Evolutionary conservation across 441 rosid genomes (phyloP), one percentile per base, ranked within the genome.

Genomic region (Biscutella auriculata): DNA sequence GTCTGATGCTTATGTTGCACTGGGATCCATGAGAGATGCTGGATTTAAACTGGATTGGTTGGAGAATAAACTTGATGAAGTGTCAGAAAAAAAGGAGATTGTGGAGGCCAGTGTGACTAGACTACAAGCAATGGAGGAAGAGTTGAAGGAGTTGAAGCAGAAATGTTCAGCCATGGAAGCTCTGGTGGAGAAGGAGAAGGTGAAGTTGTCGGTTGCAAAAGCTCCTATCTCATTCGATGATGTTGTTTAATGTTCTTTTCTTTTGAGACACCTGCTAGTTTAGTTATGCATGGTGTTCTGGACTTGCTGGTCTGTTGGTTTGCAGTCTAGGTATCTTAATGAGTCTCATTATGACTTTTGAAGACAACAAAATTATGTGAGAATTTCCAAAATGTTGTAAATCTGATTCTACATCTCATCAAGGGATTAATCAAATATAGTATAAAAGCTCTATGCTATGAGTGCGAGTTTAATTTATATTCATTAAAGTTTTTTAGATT

Each of bases 41-140:
- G 65, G 57, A 6, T 37, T 60, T 32, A 16, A 60, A 23, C 32
- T 60, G 32, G 65, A 49, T 40, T 60, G 57, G 66, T 19, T 60
- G 12, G 36, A 60, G 12, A 49, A 37, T 2, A 60, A 37, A 37
- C 16, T 60, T 29, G 37, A 16, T 50, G 49, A 60, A 2, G 6
- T 50, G 15, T 16, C 27, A 17, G 12, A 29, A 42, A 56, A 41
- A 29, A 29, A 29, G 48, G 29, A 57, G 10, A 12, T 30, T 5
- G 23, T 21, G 11, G 25, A 9, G 34, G 14, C 5, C 33, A 5
- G 15, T 57, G 10, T 21, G 26, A 57, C 14, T 32, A 1, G n/a
- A 14, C 5, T 57, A 1, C 25, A 57, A 1, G 43, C 32, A 25
- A 21, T 57, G 23, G 53, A 44, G 7, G 43, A 32, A 8, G 52